Base-by-base conservation (phyloP, 371 early-diverging fungal genomes). In the Gilbertella persicaria region DNA sequence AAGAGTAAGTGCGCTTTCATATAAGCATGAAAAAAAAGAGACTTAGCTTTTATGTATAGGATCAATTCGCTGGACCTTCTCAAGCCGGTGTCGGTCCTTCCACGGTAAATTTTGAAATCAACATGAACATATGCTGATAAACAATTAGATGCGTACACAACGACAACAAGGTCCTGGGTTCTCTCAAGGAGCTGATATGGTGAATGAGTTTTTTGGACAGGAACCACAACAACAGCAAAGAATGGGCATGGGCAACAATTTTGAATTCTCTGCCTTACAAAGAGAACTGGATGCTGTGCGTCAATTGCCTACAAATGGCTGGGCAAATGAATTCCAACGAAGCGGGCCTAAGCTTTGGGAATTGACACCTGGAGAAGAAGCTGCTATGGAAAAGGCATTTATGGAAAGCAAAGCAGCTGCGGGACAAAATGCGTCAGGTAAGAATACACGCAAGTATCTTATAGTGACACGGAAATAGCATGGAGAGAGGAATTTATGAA, bases 401-500 rank as follows among this genome's bases (percentile, higher is more conserved):
- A 67, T 78, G 26, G 73, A 78, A 41, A 75, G 75, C 37, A 73
- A 53, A 50, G 59, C 60, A 2, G 63, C 69, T 3, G 62, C 75
- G 16, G 67, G 66, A 9, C 64, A 63, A 44, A 53, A 45, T 46
- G 57, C 50, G 29, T 66, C 62, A 45, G 58, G 64, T 73, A 70
- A 58, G 19, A 40, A 19, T 13, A n/a, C n/a, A n/a, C n/a, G n/a
- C n/a, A 29, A 45, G 21, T 45, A 9, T 14, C 41, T 38, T 9
- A 25, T 25, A 37, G 17, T 26, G 4, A 29, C 47, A 45, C 33
- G 10, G 24, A 20, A 48, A 50, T 60, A 71, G 83, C 66, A 2
- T 86, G 86, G 86, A 70, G 74, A 50, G 72, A 80, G 4, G 83
- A 86, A 51, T 86, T 79, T 52, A 75, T 81, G 76, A 73, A 78